phyloP scores from a whole-genome alignment of 768 basidiomycete genomes.

The Pleurotus djamor region DNA sequence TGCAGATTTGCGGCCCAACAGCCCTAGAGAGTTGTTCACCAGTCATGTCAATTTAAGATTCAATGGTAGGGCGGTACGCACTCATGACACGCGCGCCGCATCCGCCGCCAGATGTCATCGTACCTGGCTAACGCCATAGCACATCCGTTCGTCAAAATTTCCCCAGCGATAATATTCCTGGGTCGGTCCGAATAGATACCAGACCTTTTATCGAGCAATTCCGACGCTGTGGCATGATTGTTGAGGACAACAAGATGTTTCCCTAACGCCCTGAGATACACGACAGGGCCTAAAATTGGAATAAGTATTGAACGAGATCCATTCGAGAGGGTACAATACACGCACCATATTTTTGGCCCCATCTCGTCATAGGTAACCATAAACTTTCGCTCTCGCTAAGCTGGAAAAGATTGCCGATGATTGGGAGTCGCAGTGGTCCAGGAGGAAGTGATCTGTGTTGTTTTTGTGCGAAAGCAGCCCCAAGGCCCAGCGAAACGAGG shows the following conservation, averaged over 20 bases:
- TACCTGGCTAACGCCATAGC: constrained; percentile 19
- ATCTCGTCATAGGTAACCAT: background rate
- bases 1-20: background rate
- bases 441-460: background rate
- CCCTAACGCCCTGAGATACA: background rate
- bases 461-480: background rate
- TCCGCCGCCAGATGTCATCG: background rate
- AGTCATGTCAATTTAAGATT: background rate
- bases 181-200: constrained; percentile 21
- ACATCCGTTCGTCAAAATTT: constrained; percentile 25
- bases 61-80: background rate
- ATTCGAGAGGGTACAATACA: background rate
- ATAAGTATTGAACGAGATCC: background rate
- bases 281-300: background rate
- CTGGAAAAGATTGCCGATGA: background rate
- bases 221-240: background rate
- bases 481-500: background rate
- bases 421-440: background rate
- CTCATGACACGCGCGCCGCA: background rate
- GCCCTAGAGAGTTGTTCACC: background rate
- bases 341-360: background rate
- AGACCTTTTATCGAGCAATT: constrained; percentile 10
- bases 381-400: background rate
- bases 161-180: constrained; percentile 21
- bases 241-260: background rate